Conservation (phyloP, 495 filamentous ascomycete genomes). For the Podospora pseudopauciseta region DNA sequence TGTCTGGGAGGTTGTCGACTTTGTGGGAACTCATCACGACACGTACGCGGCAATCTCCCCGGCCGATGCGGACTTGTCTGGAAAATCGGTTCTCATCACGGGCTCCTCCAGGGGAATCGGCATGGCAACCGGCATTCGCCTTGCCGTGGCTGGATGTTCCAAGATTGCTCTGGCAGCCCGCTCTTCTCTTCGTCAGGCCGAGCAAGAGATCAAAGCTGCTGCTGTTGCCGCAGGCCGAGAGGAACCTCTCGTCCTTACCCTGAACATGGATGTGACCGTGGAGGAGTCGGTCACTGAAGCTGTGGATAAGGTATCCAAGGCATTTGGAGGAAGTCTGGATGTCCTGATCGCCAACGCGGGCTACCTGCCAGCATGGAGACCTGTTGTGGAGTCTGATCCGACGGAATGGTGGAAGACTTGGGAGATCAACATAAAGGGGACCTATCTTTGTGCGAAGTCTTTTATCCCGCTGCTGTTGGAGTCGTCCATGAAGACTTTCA, state of each 20-base stretch:
- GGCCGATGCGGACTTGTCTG: conserved; percentile 40
- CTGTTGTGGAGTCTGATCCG: conserved; percentile 31
- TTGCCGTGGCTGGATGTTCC: conserved; percentile 41
- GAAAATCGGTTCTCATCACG: conserved; percentile 54
- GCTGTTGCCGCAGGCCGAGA: conserved; percentile 32
- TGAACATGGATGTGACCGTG: conserved; percentile 43
- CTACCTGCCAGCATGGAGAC: conserved; percentile 34
- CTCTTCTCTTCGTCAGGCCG: conserved; percentile 35
- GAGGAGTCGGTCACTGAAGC: conserved; percentile 35
- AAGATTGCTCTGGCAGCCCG: conserved; percentile 44
- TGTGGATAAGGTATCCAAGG: conserved; percentile 28
- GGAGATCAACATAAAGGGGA: conserved; percentile 44
- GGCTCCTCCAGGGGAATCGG: conserved; percentile 58
- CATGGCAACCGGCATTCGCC: conserved; percentile 46
- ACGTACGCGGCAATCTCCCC: conserved; percentile 39
- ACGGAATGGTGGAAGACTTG: conserved; percentile 43
- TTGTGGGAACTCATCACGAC: conserved; percentile 25
- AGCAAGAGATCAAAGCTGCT: conserved; percentile 32
- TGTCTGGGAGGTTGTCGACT: background rate
- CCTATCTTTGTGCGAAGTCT: conserved; percentile 38
- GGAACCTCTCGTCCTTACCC: conserved; percentile 39
- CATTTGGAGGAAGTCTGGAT: conserved; percentile 39
- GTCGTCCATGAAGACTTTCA: conserved; percentile 35
- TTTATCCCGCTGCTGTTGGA: conserved; percentile 45
- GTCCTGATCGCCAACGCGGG: conserved; percentile 46